Base-by-base conservation (phyloP, 2,329 filamentous ascomycete genomes). In the Dichotomopilus funicola region DNA sequence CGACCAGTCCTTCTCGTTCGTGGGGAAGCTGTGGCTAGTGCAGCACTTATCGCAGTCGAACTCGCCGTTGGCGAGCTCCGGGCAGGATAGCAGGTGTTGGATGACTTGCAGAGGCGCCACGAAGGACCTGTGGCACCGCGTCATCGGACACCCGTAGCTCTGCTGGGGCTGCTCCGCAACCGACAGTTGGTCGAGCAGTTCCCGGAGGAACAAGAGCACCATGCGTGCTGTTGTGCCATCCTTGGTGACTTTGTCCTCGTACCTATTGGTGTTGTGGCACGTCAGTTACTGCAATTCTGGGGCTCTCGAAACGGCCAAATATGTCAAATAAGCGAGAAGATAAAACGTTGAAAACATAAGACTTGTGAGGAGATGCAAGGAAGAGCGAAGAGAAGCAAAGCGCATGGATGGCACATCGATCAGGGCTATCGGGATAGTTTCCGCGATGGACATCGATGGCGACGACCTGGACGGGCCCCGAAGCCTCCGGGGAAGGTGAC, bases 1-100 rank as follows among this genome's bases (percentile, higher is more conserved):
- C 6, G 61, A 51, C 66, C 66, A 68, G 33, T 65, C 66, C 53
- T 66, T 67, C 55, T 68, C 66, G 55, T 58, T 63, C 31, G 64
- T 66, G 35, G 66, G 66, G 49, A 67, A 66, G 37, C 55, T 54
- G 50, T 68, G 66, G 56, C 59, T 64, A 46, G 51, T 56, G 51
- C 57, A 61, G 54, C 66, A 68, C 53, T 64, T 65, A 59, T 63
- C 62, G 59, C 66, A 68, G 51, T 63, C 57, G 40, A 68, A 68
- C 51, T 63, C 60, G 56, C 65, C 65, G 49, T 51, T 62, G 6
- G 60, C 51, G 27, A 68, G 58, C 48, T 65, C 63, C 1, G 63
- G 62, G 35, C 66, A 68, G 10, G 59, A 59, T n/a, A 67, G 46
- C 13, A 67, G 62, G 37, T 68, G 66, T 27, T 65, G 64, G 48